Base-by-base conservation (phyloP, 345 rosid genomes). In the Anacardium occidentale region DNA sequence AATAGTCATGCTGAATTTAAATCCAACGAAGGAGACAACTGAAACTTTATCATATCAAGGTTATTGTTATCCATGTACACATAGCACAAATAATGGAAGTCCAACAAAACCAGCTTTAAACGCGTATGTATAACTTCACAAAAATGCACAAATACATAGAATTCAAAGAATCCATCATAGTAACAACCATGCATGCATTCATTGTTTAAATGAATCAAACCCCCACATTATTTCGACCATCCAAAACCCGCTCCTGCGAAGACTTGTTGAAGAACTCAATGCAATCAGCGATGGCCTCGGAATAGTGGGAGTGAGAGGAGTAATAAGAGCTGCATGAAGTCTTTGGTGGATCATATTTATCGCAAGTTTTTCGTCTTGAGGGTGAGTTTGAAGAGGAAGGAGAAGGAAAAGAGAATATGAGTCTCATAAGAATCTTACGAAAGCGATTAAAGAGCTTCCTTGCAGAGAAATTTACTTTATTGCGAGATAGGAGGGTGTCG, bases 221-320 rank as follows among this genome's bases (percentile, higher is more conserved):
- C 68, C 78, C 69, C 63, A 66, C 85, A 74, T 86, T 87, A 29
- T 84, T 80, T 50, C 71, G 64, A 45, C 81, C 88, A 10, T 80
- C 85, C 34, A 69, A 64, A 71, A 66, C 29, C 73, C 81, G 89
- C 3, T 83, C 86, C 76, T 78, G 89, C 1, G 96, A 85, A 5
- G 98, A 88, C 88, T 87, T 90, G 69, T 91, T 94, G 74, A 94
- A 86, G 83, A 94, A 94, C 93, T 90, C 98, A 26, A 94, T 94
- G 78, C 98, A 94, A 76, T 91, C 98, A 0, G 97, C 90, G n/a
- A 91, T 87, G 48, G 98, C 97, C 76, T 91, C 97, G 4, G 77
- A 80, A 70, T 94, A 90, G 45, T 94, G 97, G 5, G 91, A 75
- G 5, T 90, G 94, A 18, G 98, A 88, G 0, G 98, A 94, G 86